phyloP scores from a whole-genome alignment of 2,329 filamentous ascomycete species.

The Arthrobotrys entomopaga region DNA sequence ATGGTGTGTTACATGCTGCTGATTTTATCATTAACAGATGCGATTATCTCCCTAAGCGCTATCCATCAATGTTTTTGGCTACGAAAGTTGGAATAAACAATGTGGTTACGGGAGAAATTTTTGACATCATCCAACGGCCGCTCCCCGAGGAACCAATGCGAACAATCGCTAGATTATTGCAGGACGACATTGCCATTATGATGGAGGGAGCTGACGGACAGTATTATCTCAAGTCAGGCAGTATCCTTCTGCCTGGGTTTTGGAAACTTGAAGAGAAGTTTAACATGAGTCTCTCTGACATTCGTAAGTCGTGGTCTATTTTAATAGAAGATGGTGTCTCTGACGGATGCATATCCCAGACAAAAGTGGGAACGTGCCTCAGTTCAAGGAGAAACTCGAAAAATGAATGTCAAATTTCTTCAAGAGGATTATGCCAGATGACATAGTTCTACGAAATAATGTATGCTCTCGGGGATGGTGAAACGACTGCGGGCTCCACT shows the following conservation, averaged over 20 bases:
- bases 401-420: conserved; percentile 86
- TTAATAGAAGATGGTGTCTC: not conserved
- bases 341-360: conserved; percentile 1
- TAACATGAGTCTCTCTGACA: conserved; percentile 80
- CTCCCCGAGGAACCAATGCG: conserved; percentile 81
- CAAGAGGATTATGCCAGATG: conserved; percentile 74
- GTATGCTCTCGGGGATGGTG: conserved; percentile 36
- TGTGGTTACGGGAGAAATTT: conserved; percentile 74
- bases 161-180: conserved; percentile 75
- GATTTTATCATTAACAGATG: conserved; percentile 44
- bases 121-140: conserved; percentile 73
- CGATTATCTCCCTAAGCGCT: conserved; percentile 77
- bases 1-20: not conserved
- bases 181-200: conserved; percentile 88
- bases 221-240: conserved; percentile 81
- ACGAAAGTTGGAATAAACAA: conserved; percentile 76
- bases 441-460: conserved; percentile 67
- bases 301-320: conserved; percentile 67
- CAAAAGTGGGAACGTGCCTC: conserved; percentile 78
- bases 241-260: conserved; percentile 81
- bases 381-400: conserved; percentile 76
- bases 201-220: conserved; percentile 78
- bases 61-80: conserved; percentile 75
- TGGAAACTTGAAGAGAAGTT: conserved; percentile 85
- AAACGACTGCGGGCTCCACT: not conserved